These are phyloP conservation scores for Coemansia sp. DNA, from an alignment of 192 early-diverging fungal genomes.

Conservation along the genomic window DNA sequence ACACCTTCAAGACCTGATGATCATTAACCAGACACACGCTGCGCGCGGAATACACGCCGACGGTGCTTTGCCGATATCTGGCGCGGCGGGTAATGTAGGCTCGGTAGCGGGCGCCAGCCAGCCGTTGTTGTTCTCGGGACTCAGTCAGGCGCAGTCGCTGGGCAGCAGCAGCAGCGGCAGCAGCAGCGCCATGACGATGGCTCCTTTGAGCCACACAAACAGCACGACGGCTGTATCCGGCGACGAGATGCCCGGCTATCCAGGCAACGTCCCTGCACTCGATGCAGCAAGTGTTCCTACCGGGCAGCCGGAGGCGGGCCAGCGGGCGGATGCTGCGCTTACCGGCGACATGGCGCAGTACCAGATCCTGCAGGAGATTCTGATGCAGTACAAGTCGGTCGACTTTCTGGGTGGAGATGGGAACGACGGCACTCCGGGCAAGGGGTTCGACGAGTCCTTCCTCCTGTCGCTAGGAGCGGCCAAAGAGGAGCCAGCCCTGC, in stretches of 20 bases:
- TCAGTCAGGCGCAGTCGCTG: neutral
- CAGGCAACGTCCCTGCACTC: no score
- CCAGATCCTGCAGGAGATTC: constrained; percentile 30
- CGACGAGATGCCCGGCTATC: no score
- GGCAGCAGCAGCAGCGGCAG: neutral
- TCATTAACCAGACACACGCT: constrained; percentile 39
- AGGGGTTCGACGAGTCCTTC: neutral
- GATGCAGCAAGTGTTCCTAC: no score
- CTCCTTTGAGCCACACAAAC: no score
- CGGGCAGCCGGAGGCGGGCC: no score
- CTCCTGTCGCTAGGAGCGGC: neutral
- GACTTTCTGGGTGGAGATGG: constrained; percentile 4
- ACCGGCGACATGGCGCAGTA: constrained; percentile 1
- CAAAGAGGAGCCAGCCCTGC: neutral
- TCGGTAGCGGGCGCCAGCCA: neutral
- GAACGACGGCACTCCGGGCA: neutral
- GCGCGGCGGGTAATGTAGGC: neutral
- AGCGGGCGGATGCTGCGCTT: neutral
- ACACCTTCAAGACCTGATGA: constrained; percentile 38
- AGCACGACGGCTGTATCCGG: no score
- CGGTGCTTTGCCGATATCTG: neutral
- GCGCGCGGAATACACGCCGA: constrained; percentile 17
- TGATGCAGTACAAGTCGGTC: constrained; percentile 18
- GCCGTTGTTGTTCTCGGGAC: constrained; percentile 23
- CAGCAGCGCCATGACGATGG: no score